Evolutionary conservation across 305 asterid genomes (phyloP), one percentile per base, ranked within the genome.

Genomic region (Nicotiana rustica): DNA sequence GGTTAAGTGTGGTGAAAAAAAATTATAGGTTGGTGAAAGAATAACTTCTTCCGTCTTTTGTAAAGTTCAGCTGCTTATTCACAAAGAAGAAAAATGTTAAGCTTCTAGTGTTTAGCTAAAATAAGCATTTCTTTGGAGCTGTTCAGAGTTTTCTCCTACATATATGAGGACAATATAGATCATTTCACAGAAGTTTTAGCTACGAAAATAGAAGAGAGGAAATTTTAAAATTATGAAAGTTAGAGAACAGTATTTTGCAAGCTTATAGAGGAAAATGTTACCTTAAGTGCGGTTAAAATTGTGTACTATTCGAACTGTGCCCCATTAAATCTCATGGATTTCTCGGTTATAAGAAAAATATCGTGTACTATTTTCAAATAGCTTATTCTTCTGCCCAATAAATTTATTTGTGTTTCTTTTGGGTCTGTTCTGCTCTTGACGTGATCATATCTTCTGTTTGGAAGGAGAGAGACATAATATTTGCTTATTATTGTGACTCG

Each of bases 311-410:
- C n/a, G 59, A 3, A 44, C 52, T 8, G 52, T 44, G 52, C 52
- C 52, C 52, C 10, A 44, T 44, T 8, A 9, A 44, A 44, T 44
- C 52, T 44, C 52, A 12, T 44, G 52, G 52, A 44, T 44, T 41
- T 2, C 13, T 44, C 13, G 52, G 52, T 44, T 44, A 9, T 44
- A 44, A 44, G 52, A 44, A 44, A 44, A 44, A 44, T 44, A 44
- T 9, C 1, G 61, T 56, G 18, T 56, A 56, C 61, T 59, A 59
- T n/a, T 59, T 17, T 9, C 25, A 2, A 59, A 76, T 76, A 76
- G 52, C 80, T 76, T 76, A 17, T 17, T 76, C 59, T 55, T 76
- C 67, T 56, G 49, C 44, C 12, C 52, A 55, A n/a, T 55, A 76
- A 10, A 41, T 17, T 31, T 52, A 36, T 0, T 56, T 31, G 31